Evolutionary conservation across 345 rosid species (phyloP).

Genomic region (Draba incana): DNA sequence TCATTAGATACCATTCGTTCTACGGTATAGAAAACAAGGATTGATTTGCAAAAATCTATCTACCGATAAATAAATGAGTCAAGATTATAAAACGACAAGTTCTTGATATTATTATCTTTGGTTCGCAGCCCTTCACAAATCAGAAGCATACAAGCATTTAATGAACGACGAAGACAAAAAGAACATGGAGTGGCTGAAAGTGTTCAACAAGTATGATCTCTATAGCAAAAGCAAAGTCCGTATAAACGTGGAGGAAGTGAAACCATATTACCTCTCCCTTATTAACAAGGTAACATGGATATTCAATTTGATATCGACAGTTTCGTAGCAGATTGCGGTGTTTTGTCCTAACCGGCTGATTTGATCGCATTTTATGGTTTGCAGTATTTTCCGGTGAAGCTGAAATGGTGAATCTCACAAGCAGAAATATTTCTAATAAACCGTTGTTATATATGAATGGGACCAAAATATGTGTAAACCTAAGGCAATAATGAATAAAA

Average conservation of each 20-base stretch:
- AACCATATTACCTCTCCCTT: conserved; percentile 52
- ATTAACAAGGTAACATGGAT: conserved; percentile 44
- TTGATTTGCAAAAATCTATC: background rate
- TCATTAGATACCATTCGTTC: conserved; percentile 70
- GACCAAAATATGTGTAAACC: background rate
- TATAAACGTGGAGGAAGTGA: conserved; percentile 54
- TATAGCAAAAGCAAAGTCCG: conserved; percentile 74
- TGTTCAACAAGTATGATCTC: conserved; percentile 73
- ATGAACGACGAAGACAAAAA: conserved; percentile 59
- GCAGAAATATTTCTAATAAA: conserved; percentile 9
- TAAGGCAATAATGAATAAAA: conserved; percentile 25
- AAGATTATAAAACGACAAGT: background rate
- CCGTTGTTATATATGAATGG: background rate
- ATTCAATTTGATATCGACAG: too few species aligned
- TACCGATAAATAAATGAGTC: background rate
- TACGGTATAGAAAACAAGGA: conserved; percentile 41
- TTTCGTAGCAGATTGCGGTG: background rate
- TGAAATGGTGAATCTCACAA: conserved; percentile 40
- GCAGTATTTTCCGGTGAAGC: conserved; percentile 49
- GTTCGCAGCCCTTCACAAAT: conserved; percentile 55
- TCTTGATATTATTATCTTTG: background rate
- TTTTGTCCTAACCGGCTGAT: background rate
- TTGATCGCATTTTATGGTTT: conserved; percentile 1
- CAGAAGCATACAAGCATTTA: conserved; percentile 59
- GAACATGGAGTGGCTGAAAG: conserved; percentile 61